Percentiles rank a stretch among this genome's conserved stretches.
Conservation (phyloP, 352 stramenopile species). For the Phytopythium helicoides region DNA sequence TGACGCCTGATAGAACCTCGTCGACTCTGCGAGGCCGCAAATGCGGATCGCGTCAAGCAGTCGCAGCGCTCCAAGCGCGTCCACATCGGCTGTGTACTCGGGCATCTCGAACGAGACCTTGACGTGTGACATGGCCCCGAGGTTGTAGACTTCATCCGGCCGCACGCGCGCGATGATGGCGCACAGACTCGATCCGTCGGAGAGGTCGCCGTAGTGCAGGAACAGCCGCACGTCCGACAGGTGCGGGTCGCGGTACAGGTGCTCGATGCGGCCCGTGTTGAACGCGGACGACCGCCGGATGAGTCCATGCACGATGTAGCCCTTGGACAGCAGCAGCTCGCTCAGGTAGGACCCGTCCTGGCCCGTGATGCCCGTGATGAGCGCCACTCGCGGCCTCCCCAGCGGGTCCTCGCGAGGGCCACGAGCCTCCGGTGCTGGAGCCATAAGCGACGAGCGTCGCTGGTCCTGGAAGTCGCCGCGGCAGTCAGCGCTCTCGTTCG, state of each 20-base stretch:
- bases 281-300: constrained; percentile 98
- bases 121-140: constrained; percentile 98
- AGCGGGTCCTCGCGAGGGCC: too few species aligned
- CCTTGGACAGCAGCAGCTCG: constrained; percentile 96
- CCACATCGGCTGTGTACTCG: constrained; percentile 99
- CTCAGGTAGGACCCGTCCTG: constrained; percentile 99
- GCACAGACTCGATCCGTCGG: constrained; percentile 97
- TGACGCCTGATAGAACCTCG: constrained; percentile 96
- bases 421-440: too few species aligned
- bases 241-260: constrained; percentile 96
- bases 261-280: constrained; percentile 98
- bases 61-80: constrained; percentile 94
- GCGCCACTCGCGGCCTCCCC: constrained; percentile 49
- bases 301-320: constrained; percentile 95
- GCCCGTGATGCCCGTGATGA: constrained; percentile 98
- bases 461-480: too few species aligned
- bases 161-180: constrained; percentile 94
- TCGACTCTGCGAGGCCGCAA: constrained; percentile 72
- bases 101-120: constrained; percentile 99
- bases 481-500: too few species aligned
- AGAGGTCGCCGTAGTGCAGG: constrained; percentile 99
- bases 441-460: too few species aligned
- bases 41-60: constrained; percentile 97
- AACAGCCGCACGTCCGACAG: constrained; percentile 93
- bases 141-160: constrained; percentile 98